Conservation (phyloP, 148 eudicot genomes). For the Dianthus caryophyllus region DNA sequence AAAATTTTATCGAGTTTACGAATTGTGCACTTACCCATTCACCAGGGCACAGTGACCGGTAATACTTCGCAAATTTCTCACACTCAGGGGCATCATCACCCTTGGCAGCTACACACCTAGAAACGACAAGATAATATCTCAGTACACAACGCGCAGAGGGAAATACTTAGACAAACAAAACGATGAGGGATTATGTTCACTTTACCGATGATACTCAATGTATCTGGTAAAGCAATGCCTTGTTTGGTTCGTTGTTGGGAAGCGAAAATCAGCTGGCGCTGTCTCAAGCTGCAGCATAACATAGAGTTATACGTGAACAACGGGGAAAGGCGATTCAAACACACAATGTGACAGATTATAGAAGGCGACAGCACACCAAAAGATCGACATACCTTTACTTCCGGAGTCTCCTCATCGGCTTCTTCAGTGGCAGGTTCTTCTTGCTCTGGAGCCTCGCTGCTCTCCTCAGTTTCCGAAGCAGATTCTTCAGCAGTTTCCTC, state of each 20-base stretch:
- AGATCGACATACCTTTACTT: conserved; percentile 49
- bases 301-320: too few species aligned
- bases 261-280: conserved; percentile 92
- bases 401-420: conserved; percentile 50
- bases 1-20: not conserved
- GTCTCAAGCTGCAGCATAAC: conserved; percentile 69
- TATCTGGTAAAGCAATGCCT: conserved; percentile 96
- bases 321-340: not conserved
- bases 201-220: conserved; percentile 82
- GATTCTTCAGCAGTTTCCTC: conserved; percentile 18
- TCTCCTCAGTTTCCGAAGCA: conserved; percentile 40
- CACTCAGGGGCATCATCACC: conserved; percentile 61
- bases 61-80: conserved; percentile 51
- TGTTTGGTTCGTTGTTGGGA: conserved; percentile 94
- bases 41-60: conserved; percentile 57
- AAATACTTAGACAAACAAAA: not conserved
- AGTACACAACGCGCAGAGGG: not conserved
- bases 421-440: conserved; percentile 39
- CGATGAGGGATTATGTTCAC: not conserved
- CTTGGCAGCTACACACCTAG: conserved; percentile 46
- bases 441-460: conserved; percentile 41
- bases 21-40: conserved; percentile 43
- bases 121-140: conserved; percentile 5
- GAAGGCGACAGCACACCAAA: not conserved
- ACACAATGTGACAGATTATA: not conserved